Evolutionary conservation across 1,139 yeast genomes (phyloP).

Genomic region (Dujonia santamariae): DNA sequence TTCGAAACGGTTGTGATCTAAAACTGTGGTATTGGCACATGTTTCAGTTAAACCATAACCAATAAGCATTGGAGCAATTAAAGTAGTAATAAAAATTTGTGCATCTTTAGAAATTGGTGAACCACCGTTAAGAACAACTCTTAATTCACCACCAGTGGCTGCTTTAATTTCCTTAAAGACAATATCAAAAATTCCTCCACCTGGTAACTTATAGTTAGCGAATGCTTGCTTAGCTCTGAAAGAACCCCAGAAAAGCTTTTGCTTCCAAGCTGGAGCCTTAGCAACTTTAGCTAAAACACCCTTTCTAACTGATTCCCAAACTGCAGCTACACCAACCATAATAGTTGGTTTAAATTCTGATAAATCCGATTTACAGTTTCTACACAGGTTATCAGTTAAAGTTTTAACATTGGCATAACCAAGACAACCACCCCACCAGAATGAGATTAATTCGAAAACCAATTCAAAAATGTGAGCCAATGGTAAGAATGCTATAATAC

Average conservation of each 20-base stretch:
- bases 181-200: slow-evolving; percentile 57
- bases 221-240: slow-evolving; percentile 67
- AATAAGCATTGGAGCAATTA: slow-evolving; percentile 83
- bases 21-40: slow-evolving; percentile 79
- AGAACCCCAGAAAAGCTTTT: slow-evolving; percentile 88
- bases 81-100: slow-evolving; percentile 74
- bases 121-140: slow-evolving; percentile 84
- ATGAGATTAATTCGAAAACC: slow-evolving; percentile 72
- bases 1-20: slow-evolving; percentile 63
- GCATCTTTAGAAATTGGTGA: slow-evolving; percentile 86
- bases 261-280: slow-evolving; percentile 63
- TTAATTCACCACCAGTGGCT: slow-evolving; percentile 92
- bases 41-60: slow-evolving; percentile 99
- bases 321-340: slow-evolving; percentile 99
- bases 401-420: slow-evolving; percentile 97
- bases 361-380: slow-evolving; percentile 86
- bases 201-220: slow-evolving; percentile 67
- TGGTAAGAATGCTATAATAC: slow-evolving; percentile 86
- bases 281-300: slow-evolving; percentile 79
- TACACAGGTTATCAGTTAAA: slow-evolving; percentile 74
- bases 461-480: slow-evolving; percentile 95
- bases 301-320: slow-evolving; percentile 94
- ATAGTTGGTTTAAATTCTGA: slow-evolving; percentile 84
- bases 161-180: slow-evolving; percentile 86
- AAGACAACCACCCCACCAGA: slow-evolving; percentile 87